Evolutionary conservation across 2,329 filamentous ascomycete species (phyloP), one percentile per base, ranked within the genome.

Genomic region (Magnaporthiopsis rhizophila): DNA sequence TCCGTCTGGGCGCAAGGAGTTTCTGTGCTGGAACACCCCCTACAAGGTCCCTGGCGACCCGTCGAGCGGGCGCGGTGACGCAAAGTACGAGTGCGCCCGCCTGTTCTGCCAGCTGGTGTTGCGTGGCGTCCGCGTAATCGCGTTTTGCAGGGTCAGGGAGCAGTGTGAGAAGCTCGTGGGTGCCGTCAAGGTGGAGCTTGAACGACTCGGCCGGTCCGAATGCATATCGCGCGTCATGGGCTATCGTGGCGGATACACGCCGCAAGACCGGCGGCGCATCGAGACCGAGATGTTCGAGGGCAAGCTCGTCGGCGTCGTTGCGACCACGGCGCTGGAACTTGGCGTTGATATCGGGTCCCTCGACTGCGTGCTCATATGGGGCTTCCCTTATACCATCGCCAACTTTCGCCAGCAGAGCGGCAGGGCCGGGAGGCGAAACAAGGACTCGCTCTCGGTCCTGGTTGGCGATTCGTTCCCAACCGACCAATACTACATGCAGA

Each of bases 281-380:
- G 95, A 99, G 74, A 86, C 84, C 32, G 93, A 98, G 73, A 98
- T 99, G 95, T 99, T 99, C 69, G 90, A 96, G 64, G 95, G 95
- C 0, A 95, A 93, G 71, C 81, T 99, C 1, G 83, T 97, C 66
- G 95, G 95, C 1, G 96, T 99, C 65, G 88, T 99, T 38, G 94
- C 94, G 2, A 99, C 95, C 0, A 96, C 89, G 64, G 95, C 95
- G 0, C 81, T 99, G 3, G 95, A 99, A 73, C 80, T 99, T 1
- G 95, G 95, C 34, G 91, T 99, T 58, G 95, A 99, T 73, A 98
- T 99, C 68, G 95, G 95, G 21, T 91, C 89, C 1, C 80, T 99
- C 11, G 95, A 99, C 75, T 95, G 93, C 64, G 95, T 99, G 15
- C 83, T 99, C 66, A 97, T 91, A 0, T 90, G 96, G 72, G 94